Percentiles rank a stretch among this genome's conserved stretches.
Conservation (phyloP, 495 filamentous ascomycete species). For the Penicillium egyptiacum region DNA sequence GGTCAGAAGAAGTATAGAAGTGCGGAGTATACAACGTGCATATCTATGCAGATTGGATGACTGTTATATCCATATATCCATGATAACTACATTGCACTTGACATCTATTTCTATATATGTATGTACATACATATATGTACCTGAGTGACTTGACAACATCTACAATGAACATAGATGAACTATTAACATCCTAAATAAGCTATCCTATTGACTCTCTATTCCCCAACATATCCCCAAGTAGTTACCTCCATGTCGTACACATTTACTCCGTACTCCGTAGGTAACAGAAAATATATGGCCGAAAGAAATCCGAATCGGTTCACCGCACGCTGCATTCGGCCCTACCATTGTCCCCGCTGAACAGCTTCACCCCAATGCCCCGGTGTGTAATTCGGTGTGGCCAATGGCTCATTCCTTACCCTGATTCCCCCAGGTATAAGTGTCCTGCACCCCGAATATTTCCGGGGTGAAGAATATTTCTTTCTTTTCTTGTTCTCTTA, state of each 20-base stretch:
- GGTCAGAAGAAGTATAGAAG: no score
- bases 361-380: constrained; percentile 34
- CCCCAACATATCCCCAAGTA: no score
- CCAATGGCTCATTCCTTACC: constrained; percentile 30
- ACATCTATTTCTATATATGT: no score
- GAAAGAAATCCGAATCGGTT: constrained; percentile 24
- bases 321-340: constrained; percentile 47
- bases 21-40: no score
- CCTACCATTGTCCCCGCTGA: constrained; percentile 27
- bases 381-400: constrained; percentile 14
- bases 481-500: constrained; percentile 2
- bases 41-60: no score
- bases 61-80: no score
- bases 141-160: no score
- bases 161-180: neutral
- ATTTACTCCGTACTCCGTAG: neutral
- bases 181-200: neutral
- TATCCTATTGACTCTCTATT: neutral
- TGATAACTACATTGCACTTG: no score
- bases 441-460: constrained; percentile 11
- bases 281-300: constrained; percentile 1
- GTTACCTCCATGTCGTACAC: no score
- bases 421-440: constrained; percentile 22
- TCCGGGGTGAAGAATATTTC: constrained; percentile 2
- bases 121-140: no score